Conservation (phyloP, 352 stramenopile genomes). For the Poterioochromonas sp. region DNA sequence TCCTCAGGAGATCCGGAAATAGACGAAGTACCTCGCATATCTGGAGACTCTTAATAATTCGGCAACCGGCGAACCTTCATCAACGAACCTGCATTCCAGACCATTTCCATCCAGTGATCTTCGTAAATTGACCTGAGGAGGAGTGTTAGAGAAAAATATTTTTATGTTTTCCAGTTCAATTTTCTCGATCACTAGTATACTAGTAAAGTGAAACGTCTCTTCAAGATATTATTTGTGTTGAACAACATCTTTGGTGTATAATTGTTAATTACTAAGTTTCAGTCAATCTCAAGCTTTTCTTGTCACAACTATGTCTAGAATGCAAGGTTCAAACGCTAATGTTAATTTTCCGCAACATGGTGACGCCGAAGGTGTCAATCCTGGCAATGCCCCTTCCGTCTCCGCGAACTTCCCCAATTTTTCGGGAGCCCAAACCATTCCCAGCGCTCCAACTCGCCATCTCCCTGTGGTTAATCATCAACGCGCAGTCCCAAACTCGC, state of each 20-base stretch:
- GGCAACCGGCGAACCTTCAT: slow-evolving; percentile 17
- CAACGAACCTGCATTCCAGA: neutral
- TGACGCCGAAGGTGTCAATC: slow-evolving; percentile 27
- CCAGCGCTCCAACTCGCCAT: slow-evolving; percentile 23
- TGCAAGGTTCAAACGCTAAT: slow-evolving; percentile 27
- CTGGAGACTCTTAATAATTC: neutral
- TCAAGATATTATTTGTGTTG: slow-evolving; percentile 30
- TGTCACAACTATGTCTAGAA: slow-evolving; percentile 22
- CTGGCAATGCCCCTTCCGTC: slow-evolving; percentile 18
- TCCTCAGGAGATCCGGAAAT: slow-evolving; percentile 6
- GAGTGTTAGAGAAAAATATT: slow-evolving; percentile 32
- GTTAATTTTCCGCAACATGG: slow-evolving; percentile 30
- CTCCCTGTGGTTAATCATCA: slow-evolving; percentile 25
- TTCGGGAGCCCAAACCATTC: slow-evolving; percentile 24
- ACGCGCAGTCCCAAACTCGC: slow-evolving; percentile 24
- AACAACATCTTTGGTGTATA: slow-evolving; percentile 30
- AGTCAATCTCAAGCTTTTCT: slow-evolving; percentile 26
- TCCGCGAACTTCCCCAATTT: slow-evolving; percentile 24
- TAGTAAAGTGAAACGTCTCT: slow-evolving; percentile 28
- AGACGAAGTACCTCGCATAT: slow-evolving; percentile 15
- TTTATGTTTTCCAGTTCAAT: slow-evolving; percentile 13
- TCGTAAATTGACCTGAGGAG: slow-evolving; percentile 14
- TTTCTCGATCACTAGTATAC: slow-evolving; percentile 19
- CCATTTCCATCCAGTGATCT: slow-evolving; percentile 13
- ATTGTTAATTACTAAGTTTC: slow-evolving; percentile 27